Evolutionary conservation across 768 basidiomycete species (phyloP).

Genomic region (Boletus rubroflammeus): DNA sequence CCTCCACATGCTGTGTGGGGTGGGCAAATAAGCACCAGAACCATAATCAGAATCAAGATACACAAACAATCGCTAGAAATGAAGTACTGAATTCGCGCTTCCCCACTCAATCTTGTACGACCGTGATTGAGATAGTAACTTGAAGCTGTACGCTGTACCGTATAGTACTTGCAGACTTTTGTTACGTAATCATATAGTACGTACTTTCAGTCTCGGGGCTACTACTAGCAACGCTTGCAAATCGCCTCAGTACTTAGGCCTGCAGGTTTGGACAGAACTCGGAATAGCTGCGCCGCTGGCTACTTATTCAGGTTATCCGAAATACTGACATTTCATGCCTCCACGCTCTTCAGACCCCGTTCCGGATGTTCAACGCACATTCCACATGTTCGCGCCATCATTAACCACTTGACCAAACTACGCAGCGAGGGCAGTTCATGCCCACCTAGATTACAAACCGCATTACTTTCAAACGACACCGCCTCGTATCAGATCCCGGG

Average conservation of each 20-base stretch:
- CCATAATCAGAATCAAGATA: neutral
- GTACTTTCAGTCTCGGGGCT: neutral
- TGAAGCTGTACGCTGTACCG: neutral
- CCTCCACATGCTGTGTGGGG: conserved; percentile 1
- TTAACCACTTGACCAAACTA: conserved; percentile 24
- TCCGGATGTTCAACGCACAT: conserved; percentile 29
- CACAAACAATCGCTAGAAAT: neutral
- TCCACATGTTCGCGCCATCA: conserved; percentile 33
- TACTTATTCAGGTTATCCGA: conserved; percentile 10
- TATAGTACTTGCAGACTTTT: neutral
- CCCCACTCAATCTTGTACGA: neutral
- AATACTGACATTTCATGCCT: conserved; percentile 16
- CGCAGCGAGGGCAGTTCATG: conserved; percentile 25
- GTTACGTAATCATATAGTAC: conserved; percentile 14
- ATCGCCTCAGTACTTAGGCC: neutral
- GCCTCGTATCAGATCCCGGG: conserved; percentile 16
- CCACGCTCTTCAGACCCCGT: conserved; percentile 27
- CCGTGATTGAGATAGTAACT: neutral
- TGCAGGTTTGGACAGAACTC: conserved; percentile 5
- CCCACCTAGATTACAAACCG: conserved; percentile 18
- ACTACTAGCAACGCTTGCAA: neutral
- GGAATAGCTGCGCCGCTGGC: conserved; percentile 10
- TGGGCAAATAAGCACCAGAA: neutral
- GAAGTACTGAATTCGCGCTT: neutral
- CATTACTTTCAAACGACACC: conserved; percentile 19